These are phyloP conservation scores for Pichia sp. DNA, from an alignment of 1,139 yeast species.

Conservation along the genomic window DNA sequence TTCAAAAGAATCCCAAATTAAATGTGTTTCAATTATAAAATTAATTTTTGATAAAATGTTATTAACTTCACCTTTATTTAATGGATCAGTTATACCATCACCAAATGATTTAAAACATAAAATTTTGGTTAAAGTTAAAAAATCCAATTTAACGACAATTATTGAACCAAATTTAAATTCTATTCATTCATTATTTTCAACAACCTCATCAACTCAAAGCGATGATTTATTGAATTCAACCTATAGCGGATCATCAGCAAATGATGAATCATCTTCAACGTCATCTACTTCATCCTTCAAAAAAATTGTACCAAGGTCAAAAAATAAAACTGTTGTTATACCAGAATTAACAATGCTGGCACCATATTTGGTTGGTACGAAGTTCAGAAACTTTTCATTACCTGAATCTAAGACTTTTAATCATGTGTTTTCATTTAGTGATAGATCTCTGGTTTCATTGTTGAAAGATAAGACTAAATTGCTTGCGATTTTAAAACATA, in stretches of 20 bases:
- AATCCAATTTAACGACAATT: conserved; percentile 11
- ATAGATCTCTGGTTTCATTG: conserved; percentile 59
- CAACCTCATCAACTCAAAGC: conserved; percentile 45
- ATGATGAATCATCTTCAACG: background rate
- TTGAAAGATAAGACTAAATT: conserved; percentile 52
- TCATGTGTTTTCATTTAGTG: conserved; percentile 85
- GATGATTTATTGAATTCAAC: conserved; percentile 34
- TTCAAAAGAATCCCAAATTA: conserved; percentile 53
- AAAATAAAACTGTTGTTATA: conserved; percentile 33
- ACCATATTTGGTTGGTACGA: conserved; percentile 64
- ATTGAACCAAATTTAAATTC: conserved; percentile 3
- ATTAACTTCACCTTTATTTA: conserved; percentile 36
- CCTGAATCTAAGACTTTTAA: conserved; percentile 78
- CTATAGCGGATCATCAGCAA: conserved; percentile 6
- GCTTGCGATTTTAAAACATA: conserved; percentile 64
- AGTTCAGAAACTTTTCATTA: conserved; percentile 73
- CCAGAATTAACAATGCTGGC: conserved; percentile 56
- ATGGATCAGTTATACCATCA: conserved; percentile 46
- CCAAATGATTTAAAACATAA: conserved; percentile 66
- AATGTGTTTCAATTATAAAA: conserved; percentile 46
- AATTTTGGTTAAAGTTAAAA: conserved; percentile 72
- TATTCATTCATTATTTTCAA: conserved; percentile 26
- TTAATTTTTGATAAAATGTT: conserved; percentile 56
- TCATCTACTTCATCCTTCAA: background rate
- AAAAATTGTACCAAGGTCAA: conserved; percentile 19